Evolutionary conservation across 2,329 filamentous ascomycete genomes (phyloP).

Genomic region (Venturia oleaginea): DNA sequence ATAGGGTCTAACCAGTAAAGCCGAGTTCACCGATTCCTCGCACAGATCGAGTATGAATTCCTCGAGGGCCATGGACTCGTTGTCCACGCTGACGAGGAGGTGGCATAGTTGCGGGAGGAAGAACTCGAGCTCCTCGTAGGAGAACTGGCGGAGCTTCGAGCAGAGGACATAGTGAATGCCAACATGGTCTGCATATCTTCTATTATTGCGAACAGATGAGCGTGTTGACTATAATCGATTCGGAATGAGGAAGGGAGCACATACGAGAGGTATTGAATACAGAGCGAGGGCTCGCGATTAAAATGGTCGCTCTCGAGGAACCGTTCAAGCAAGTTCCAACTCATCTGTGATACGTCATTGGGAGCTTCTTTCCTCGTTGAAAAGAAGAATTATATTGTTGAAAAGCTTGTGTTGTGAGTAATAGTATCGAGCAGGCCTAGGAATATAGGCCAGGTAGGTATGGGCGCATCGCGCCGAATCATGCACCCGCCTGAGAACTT

Average conservation of each 20-base stretch:
- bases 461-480: background rate
- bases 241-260: constrained; percentile 24
- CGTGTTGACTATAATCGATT: background rate
- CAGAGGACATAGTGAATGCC: constrained; percentile 85
- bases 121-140: constrained; percentile 88
- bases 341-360: constrained; percentile 28
- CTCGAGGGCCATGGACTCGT: constrained; percentile 84
- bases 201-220: constrained; percentile 26
- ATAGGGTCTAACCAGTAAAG: constrained; percentile 57
- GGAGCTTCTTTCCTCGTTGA: background rate
- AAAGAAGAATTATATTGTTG: constrained; percentile 1
- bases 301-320: constrained; percentile 93
- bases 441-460: constrained; percentile 2
- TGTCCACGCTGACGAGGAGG: constrained; percentile 78
- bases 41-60: constrained; percentile 80
- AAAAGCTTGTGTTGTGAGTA: background rate
- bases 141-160: constrained; percentile 80
- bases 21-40: constrained; percentile 78
- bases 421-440: background rate
- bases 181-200: constrained; percentile 81
- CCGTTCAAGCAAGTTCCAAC: constrained; percentile 78
- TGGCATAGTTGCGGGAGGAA: constrained; percentile 79
- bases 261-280: constrained; percentile 82
- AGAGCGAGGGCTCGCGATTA: constrained; percentile 82
- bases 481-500: background rate